These are phyloP conservation scores for Camellia lanceoleosa DNA, from an alignment of 148 eudicot genomes.

Conservation along the genomic window DNA sequence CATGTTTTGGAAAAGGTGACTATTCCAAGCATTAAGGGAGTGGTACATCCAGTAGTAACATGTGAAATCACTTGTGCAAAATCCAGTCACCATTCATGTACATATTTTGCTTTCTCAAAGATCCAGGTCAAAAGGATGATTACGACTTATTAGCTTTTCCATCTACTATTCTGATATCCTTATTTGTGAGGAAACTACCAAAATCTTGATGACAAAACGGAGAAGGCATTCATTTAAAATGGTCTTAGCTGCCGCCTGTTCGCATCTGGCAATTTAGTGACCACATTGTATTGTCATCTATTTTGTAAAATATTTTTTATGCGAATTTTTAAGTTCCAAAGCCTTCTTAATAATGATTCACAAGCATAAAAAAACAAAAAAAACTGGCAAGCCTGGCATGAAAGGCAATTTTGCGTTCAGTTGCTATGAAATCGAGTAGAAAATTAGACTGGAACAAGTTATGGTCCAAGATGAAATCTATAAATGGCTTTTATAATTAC, in stretches of 20 bases:
- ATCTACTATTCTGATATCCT: background rate
- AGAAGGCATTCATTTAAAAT: background rate
- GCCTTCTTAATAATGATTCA: background rate
- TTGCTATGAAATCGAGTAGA: background rate
- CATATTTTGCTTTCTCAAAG: background rate
- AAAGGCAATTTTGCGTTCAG: background rate
- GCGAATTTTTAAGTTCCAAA: background rate
- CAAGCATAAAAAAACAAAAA: background rate
- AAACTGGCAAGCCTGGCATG: background rate
- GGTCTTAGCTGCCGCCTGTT: background rate
- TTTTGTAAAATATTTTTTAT: background rate
- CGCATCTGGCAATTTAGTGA: background rate
- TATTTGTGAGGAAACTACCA: background rate
- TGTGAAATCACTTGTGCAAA: too few species aligned
- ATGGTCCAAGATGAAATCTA: background rate
- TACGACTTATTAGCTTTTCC: background rate
- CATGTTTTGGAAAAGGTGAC: background rate
- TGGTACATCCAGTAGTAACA: too few species aligned
- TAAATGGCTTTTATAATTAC: background rate
- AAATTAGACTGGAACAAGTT: background rate
- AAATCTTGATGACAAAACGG: background rate
- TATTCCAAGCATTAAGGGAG: too few species aligned
- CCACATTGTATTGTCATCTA: background rate
- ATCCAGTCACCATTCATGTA: background rate
- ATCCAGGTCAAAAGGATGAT: too few species aligned